phyloP scores from a whole-genome alignment of 257 asterid genomes.

The Forsythia suspensa region DNA sequence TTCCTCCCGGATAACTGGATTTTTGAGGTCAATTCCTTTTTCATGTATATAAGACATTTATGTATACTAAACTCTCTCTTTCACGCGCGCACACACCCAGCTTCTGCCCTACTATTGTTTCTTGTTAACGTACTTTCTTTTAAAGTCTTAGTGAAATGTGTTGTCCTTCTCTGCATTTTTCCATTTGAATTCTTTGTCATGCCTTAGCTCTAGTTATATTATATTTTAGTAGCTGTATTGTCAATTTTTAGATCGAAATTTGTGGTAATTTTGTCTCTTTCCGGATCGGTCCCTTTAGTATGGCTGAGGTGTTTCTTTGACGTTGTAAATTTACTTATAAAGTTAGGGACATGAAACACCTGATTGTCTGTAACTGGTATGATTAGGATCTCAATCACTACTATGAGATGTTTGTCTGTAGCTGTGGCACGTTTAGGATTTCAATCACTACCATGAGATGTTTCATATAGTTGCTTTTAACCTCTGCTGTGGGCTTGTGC shows the following conservation, averaged over 20 bases:
- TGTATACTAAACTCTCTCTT: background rate
- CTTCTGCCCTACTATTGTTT: background rate
- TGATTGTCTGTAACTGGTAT: background rate
- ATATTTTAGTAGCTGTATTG: background rate
- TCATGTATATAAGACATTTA: slow-evolving; percentile 3
- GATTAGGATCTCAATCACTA: background rate
- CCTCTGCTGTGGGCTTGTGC: background rate
- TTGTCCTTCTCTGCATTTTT: slow-evolving; percentile 2
- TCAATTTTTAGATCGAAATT: slow-evolving; percentile 6
- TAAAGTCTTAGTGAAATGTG: background rate
- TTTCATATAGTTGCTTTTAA: background rate
- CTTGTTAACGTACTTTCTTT: background rate
- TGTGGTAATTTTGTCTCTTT: background rate
- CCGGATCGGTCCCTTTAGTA: background rate
- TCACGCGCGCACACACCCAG: background rate
- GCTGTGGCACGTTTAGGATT: background rate
- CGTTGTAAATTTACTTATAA: background rate
- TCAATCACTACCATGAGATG: background rate
- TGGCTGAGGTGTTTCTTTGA: background rate
- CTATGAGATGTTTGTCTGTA: background rate
- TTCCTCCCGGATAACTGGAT: slow-evolving; percentile 82
- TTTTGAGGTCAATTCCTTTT: slow-evolving; percentile 58
- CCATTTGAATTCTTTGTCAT: slow-evolving; percentile 10
- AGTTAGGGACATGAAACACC: background rate
- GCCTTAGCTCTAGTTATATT: background rate